Base-by-base conservation (phyloP, 2,329 filamentous ascomycete genomes). In the Sarocladium kiliense region DNA sequence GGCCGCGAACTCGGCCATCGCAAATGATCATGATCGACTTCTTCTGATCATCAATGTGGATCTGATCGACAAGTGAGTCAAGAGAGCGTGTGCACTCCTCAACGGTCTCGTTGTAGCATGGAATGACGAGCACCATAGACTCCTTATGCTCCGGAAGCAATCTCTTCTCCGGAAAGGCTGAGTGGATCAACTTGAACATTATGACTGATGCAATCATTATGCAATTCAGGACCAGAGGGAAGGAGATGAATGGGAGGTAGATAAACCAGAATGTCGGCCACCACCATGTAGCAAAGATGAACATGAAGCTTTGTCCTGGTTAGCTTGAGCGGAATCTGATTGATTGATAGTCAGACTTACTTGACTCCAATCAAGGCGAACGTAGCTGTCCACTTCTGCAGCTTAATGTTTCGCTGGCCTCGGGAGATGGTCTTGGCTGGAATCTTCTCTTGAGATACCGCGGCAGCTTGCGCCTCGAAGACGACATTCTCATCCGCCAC, bases 51-150 rank as follows among this genome's bases (percentile, higher is more conserved):
- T 62, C 60, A 23, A 64, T 60, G 6, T 56, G 57, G 21, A 56
- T 45, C 49, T 64, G 61, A 32, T 58, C 37, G 30, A 64, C 60
- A 6, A 64, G 44, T 60, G 71, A 19, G 66, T 74, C 11, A 63
- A 72, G 60, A 0, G 62, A 64, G 1, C 54, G 51, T 59, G 65
- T 54, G 65, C 66, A 60, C 56, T 75, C 71, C n/a, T 73, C 68
- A 3, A 64, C 55, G 0, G 67, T 73, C 58, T 75, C 72, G 53
- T 74, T 74, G 59, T 75, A 75, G 61, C 73, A 75, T 18, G 71
- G 71, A 54, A 75, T 64, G 11, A 74, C 58, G 51, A 71, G 63
- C 3, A 74, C 69, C 56, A 74, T 61, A 2, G 63, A 61, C 54
- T 74, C 71, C 0, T 65, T 64, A 3, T 60, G 60, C 5, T 59